These are phyloP conservation scores for Withania somnifera DNA, from an alignment of 305 asterid genomes.

Conservation along the genomic window DNA sequence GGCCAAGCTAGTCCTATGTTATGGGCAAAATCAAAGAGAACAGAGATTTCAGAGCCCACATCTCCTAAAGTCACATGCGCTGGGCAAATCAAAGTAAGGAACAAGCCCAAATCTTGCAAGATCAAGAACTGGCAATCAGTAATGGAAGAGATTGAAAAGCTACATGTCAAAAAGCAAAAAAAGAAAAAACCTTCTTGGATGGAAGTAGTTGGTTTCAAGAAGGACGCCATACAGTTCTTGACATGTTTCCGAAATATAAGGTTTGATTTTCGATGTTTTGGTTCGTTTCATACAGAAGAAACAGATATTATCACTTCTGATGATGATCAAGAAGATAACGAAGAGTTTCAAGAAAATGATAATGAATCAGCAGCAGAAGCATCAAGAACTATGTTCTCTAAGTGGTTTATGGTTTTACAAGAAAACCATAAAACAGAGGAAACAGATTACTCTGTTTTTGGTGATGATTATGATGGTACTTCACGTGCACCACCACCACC, in stretches of 20 bases:
- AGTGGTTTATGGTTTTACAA: slow-evolving; percentile 78
- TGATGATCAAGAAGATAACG: slow-evolving; percentile 32
- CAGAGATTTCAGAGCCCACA: slow-evolving; percentile 55
- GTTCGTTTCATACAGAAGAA: slow-evolving; percentile 34
- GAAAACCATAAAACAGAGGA: slow-evolving; percentile 21
- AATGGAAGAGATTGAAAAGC: slow-evolving; percentile 76
- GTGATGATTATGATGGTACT: slow-evolving; percentile 5
- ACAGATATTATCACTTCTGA: slow-evolving; percentile 29
- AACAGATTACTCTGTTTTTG: not conserved
- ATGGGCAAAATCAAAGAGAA: slow-evolving; percentile 31
- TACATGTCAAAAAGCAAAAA: slow-evolving; percentile 36
- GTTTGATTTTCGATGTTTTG: slow-evolving; percentile 76
- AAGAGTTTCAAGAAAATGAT: slow-evolving; percentile 1
- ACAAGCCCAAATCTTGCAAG: slow-evolving; percentile 43
- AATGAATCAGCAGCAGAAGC: slow-evolving; percentile 13
- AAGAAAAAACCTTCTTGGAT: slow-evolving; percentile 41
- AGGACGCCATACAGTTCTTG: slow-evolving; percentile 59
- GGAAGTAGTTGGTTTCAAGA: slow-evolving; percentile 57
- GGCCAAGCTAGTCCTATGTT: slow-evolving; percentile 35
- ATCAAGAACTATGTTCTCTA: slow-evolving; percentile 50
- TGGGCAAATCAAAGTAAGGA: slow-evolving; percentile 61
- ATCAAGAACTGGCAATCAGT: slow-evolving; percentile 82
- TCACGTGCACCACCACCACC: slow-evolving; percentile 33
- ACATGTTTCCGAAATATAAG: slow-evolving; percentile 49
- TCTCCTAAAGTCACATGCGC: slow-evolving; percentile 86